Evolutionary conservation across 192 early-diverging fungal species (phyloP), one percentile per base, ranked within the genome.

Genomic region (Backusella sp.): DNA sequence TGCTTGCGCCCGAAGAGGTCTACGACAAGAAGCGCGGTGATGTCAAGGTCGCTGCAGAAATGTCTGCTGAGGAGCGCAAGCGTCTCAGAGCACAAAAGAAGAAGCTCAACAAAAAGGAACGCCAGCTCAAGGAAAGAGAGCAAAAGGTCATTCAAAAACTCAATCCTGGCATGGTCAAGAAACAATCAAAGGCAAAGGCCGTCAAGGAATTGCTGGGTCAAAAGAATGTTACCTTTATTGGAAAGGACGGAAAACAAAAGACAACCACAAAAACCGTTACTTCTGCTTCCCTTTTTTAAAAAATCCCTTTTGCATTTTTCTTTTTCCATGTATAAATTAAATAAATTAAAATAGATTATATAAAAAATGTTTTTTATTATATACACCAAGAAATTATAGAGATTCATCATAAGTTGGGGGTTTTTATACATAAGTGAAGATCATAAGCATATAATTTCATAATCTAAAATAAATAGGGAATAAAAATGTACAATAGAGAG

Each of bases 1-100:
- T 96, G 46, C 87, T 94, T 39, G 95, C 96, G 7, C 96, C 98
- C 19, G 89, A 95, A 78, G 98, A 99, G 84, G 88, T 97, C 1
- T 98, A 92, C 80, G 93, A 91, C 41, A 91, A 95, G 83, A 91
- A 90, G 77, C 85, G 90, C 6, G 86, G 84, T 66, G 91, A 90
- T 7, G 77, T 91, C 70, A 94, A 95, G 84, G 90, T 91, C 66
- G 87, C 93, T 36, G 89, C 87, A 1, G 97, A 99, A 82, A 83
- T 96, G 83, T 87, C 89, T 12, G 85, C 91, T 44, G 88, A 78
- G 59, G 95, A 97, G 68, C 92, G 94, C 76, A 94, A 91, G 77
- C 87, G 87, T 49, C 79, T 85, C 73, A 86, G 94, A 41, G 84
- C 89, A 30, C 83, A 83, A 59, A 86, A 88, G 69, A 97, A 97